phyloP scores from a whole-genome alignment of 2,329 filamentous ascomycete genomes.

The Beauveria varroae region DNA sequence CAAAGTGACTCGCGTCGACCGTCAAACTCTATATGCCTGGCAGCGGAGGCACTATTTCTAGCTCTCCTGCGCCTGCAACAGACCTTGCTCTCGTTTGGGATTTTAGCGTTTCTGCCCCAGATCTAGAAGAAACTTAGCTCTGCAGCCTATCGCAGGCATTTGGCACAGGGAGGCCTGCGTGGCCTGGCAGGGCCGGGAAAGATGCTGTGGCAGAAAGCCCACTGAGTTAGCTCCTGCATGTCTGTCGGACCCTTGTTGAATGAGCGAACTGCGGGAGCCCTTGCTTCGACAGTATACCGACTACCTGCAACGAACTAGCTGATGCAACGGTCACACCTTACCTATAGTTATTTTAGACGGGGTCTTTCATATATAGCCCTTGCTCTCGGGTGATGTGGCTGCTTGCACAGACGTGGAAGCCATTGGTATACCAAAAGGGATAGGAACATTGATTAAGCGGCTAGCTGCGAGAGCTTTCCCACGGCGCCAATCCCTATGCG shows the following conservation, averaged over 20 bases:
- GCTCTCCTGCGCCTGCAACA: neutral
- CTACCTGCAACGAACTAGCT: neutral
- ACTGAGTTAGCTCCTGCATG: neutral
- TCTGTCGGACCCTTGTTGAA: neutral
- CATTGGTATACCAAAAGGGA: too few species aligned
- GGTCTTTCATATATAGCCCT: too few species aligned
- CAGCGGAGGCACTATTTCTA: neutral
- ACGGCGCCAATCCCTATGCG: too few species aligned
- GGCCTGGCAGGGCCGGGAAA: neutral
- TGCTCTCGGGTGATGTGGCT: too few species aligned
- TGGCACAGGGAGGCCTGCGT: neutral
- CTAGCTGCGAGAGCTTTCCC: too few species aligned
- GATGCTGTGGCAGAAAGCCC: neutral
- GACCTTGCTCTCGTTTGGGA: neutral
- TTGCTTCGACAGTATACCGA: neutral
- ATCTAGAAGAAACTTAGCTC: conserved; percentile 8
- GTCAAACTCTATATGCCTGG: neutral
- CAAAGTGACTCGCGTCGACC: neutral
- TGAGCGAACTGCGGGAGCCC: neutral
- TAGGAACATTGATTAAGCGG: too few species aligned
- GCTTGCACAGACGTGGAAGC: too few species aligned
- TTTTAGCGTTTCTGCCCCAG: conserved; percentile 10
- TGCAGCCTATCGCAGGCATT: neutral
- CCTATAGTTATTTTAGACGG: neutral
- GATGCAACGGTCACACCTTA: neutral